phyloP scores from a whole-genome alignment of 1,139 yeast species.

The Candida sanyaensis region DNA sequence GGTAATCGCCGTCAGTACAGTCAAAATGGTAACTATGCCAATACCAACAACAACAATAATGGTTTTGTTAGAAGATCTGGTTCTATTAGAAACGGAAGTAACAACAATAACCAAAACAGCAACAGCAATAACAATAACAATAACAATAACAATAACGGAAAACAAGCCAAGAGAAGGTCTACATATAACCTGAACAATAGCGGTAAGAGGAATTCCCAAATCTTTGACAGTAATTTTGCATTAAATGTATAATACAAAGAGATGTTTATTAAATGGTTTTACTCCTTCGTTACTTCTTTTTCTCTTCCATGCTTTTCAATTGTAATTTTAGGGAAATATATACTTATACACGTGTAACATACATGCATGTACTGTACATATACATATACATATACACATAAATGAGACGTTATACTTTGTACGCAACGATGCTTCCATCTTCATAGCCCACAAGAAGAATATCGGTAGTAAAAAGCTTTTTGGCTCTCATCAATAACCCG shows the following conservation, averaged over 20 bases:
- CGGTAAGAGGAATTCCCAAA: constrained; percentile 15
- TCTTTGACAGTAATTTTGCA: constrained; percentile 11
- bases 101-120: constrained; percentile 6
- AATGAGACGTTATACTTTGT: constrained; percentile 11
- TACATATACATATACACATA: background rate
- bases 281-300: background rate
- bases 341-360: background rate
- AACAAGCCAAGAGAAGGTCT: constrained; percentile 14
- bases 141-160: constrained; percentile 5
- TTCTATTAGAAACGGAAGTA: constrained; percentile 9
- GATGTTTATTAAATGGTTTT: background rate
- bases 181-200: constrained; percentile 7
- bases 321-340: constrained; percentile 1
- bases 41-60: constrained; percentile 8
- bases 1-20: constrained; percentile 11
- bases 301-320: background rate
- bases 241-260: constrained; percentile 4
- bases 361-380: no score
- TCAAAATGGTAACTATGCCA: constrained; percentile 4
- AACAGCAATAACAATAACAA: background rate
- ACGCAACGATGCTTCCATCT: constrained; percentile 37
- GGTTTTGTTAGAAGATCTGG: constrained; percentile 6
- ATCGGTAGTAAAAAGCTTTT: constrained; percentile 14
- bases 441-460: constrained; percentile 37
- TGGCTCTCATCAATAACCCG: constrained; percentile 18